A percentile compares a stretch with the other conserved stretches of the same genome.
Conservation (phyloP, 805 yeast genomes). For the Candida peoriensis region DNA sequence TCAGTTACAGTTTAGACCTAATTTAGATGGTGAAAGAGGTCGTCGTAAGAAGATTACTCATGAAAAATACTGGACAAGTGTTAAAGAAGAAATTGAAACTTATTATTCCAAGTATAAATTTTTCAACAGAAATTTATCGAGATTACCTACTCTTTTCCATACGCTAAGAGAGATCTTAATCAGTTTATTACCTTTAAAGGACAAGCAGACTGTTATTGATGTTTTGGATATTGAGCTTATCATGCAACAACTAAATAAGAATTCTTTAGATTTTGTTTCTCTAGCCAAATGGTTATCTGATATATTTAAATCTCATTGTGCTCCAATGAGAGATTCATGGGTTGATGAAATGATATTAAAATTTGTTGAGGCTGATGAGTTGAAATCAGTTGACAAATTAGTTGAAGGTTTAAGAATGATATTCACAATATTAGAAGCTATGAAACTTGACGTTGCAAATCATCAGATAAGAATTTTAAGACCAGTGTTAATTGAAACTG, state of each 20-base stretch:
- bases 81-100: constrained; percentile 60
- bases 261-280: constrained; percentile 66
- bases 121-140: constrained; percentile 15
- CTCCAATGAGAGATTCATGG: constrained; percentile 92
- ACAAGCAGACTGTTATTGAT: constrained; percentile 59
- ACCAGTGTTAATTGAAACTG: constrained; percentile 80
- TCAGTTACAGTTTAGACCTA: constrained; percentile 84
- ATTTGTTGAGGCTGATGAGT: constrained; percentile 32
- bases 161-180: constrained; percentile 76
- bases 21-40: constrained; percentile 87
- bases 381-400: constrained; percentile 35
- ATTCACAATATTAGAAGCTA: constrained; percentile 83
- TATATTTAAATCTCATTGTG: constrained; percentile 84
- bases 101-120: constrained; percentile 26
- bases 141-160: constrained; percentile 63
- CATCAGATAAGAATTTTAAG: constrained; percentile 85
- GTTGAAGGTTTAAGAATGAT: constrained; percentile 74
- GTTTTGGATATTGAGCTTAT: constrained; percentile 72
- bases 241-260: constrained; percentile 66
- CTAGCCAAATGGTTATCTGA: constrained; percentile 71
- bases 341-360: constrained; percentile 71
- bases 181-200: constrained; percentile 72
- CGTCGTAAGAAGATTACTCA: constrained; percentile 67
- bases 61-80: constrained; percentile 80
- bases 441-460: constrained; percentile 93